phyloP scores from a whole-genome alignment of 108 stramenopile species.

The Pseudonitzschia multiseries region DNA sequence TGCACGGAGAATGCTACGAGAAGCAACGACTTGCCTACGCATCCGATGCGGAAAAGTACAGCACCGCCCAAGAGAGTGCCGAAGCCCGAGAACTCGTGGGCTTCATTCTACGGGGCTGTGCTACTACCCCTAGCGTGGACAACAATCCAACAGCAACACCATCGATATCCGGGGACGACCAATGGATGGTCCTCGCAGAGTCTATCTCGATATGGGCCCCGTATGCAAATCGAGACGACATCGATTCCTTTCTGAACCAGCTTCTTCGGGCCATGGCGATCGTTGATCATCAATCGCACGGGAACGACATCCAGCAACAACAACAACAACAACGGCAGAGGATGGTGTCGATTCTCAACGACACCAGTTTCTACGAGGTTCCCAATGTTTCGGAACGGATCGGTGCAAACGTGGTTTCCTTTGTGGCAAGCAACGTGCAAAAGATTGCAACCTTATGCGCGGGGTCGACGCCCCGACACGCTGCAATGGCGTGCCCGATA shows the following conservation, averaged over 20 bases:
- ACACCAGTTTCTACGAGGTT: slow-evolving; percentile 40
- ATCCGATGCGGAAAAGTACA: slow-evolving; percentile 4
- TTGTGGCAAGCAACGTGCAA: slow-evolving; percentile 6
- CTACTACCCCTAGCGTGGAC: not conserved
- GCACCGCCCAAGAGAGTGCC: not conserved
- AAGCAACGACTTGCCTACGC: slow-evolving; percentile 32
- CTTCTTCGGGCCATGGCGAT: slow-evolving; percentile 23
- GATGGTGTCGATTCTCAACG: slow-evolving; percentile 23
- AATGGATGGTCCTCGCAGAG: slow-evolving; percentile 25
- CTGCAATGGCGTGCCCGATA: not conserved
- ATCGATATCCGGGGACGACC: slow-evolving; percentile 2
- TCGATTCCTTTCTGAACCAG: slow-evolving; percentile 30
- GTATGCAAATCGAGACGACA: slow-evolving; percentile 29
- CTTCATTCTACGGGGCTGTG: slow-evolving; percentile 24
- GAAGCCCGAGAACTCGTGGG: slow-evolving; percentile 31
- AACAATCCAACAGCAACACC: not conserved
- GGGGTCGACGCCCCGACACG: not conserved
- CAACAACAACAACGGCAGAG: too few species aligned
- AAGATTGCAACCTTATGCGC: slow-evolving; percentile 7
- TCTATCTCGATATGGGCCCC: slow-evolving; percentile 34
- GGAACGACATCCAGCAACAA: too few species aligned
- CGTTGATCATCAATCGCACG: not conserved
- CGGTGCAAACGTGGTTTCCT: slow-evolving; percentile 8
- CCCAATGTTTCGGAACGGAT: slow-evolving; percentile 19
- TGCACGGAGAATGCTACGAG: slow-evolving; percentile 43